Evolutionary conservation across 495 filamentous ascomycete genomes (phyloP), one percentile per base, ranked within the genome.

Genomic region (Pseudevernia furfuracea): DNA sequence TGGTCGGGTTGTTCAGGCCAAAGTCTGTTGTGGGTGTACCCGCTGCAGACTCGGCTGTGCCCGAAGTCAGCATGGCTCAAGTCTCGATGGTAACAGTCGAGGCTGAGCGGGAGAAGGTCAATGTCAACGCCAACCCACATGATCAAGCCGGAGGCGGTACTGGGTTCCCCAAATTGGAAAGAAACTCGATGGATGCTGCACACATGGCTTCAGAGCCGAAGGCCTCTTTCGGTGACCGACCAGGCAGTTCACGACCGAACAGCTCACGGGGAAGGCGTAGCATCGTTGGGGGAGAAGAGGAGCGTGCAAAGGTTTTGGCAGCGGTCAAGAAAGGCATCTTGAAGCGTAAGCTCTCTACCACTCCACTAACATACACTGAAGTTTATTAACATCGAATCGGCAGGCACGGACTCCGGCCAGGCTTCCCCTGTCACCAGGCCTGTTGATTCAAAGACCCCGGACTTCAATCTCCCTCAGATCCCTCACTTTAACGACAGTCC

Each of bases 21-120:
- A 97, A 96, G 76, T 96, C 94, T 3, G 80, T 95, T 39, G 82
- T 92, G 71, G 92, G 91, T 21, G 84, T 87, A 17, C 83, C 87
- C 28, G 80, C 84, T 11, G 84, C 87, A 6, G 92, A 95, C 66
- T 72, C 70, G 44, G 75, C 79, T 4, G 76, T 80, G 30, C 75
- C 84, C 1, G 87, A 89, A 70, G 84, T 84, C 23, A 89, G 85
- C 68, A 81, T 87, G 60, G 90, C 86, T 53, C 81, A 91, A 66
- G 87, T 99, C 58, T 94, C 94, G 1, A 93, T 97, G 84, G 86
- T 99, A 56, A 99, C 89, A 30, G 90, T 92, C 36, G 94, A 99
- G 76, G 94, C 92, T 9, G 94, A 97, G 74, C 82, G 89, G 28
- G 89, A 94, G 64, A 88, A 83, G 66, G 88, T 92, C 53, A 89